phyloP scores from a whole-genome alignment of 2,329 filamentous ascomycete genomes.

The Lanzia echinophila region DNA sequence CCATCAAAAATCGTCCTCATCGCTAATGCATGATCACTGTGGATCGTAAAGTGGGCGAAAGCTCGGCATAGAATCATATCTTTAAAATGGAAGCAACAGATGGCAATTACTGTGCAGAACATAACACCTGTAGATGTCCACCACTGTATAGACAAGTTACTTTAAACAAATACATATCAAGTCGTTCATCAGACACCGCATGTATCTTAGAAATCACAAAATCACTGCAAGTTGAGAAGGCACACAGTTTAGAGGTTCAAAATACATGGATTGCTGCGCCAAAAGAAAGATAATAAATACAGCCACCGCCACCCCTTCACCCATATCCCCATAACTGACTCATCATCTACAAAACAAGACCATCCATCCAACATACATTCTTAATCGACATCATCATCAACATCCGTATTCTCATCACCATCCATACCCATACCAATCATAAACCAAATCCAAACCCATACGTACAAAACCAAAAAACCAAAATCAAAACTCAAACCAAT shows the following conservation, averaged over 20 bases:
- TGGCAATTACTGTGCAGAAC: too few species aligned
- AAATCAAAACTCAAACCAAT: not conserved
- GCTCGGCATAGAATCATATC: not conserved
- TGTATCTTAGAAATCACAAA: not conserved
- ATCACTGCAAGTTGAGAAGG: not conserved
- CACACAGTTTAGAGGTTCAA: not conserved
- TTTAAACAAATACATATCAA: too few species aligned
- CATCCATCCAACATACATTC: not conserved
- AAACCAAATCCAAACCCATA: not conserved
- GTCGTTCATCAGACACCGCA: too few species aligned
- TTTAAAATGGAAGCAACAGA: too few species aligned
- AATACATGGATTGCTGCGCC: constrained; percentile 6
- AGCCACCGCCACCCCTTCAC: not conserved
- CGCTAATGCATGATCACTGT: not conserved
- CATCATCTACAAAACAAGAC: not conserved
- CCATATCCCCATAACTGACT: not conserved
- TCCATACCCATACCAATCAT: not conserved
- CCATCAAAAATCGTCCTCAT: not conserved
- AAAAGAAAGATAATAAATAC: constrained; percentile 8
- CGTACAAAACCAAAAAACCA: not conserved
- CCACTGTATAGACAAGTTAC: too few species aligned
- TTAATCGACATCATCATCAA: not conserved
- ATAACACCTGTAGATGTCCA: too few species aligned
- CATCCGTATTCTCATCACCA: not conserved
- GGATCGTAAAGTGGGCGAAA: not conserved